Base-by-base conservation (phyloP, 257 asterid species). In the Solanum sparsipilum region DNA sequence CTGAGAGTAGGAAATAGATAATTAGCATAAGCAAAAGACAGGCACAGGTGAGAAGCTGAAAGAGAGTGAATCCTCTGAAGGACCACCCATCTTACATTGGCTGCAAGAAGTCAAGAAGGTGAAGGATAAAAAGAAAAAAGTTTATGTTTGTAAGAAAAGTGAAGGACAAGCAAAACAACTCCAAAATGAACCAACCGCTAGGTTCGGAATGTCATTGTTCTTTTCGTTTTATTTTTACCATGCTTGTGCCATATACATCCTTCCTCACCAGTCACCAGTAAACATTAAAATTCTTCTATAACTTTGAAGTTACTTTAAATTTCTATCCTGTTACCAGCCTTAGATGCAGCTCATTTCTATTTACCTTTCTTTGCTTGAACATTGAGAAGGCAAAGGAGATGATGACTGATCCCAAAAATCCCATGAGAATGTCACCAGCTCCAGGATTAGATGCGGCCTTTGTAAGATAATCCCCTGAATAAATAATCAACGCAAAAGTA, bases 351-450 rank as follows among this genome's bases (percentile, higher is more conserved):
- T 27, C 21, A 58, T 52, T 16, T 36, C 65, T 32, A 27, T 6
- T 36, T 93, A 94, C 99, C 98, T 96, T 97, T 90, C 98, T 94
- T 91, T 97, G 99, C 89, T 95, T 98, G 94, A 97, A 97, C 98
- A 97, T 96, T 58, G 99, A 97, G 93, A 97, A 96, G 91, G 99
- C 98, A 88, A 97, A 97, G 71, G 99, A 96, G 75, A 97, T 95
- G 87, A 95, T 96, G 79, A 97, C 99, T 2, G 99, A 96, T 92
- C 99, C 99, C 70, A 97, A 92, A 88, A 97, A 97, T 58, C 98
- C 98, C 98, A 97, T 96, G 48, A 97, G 92, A 88, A 96, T 90
- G 88, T 97, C 99, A 6, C 98, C 99, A 31, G 98, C 99, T 87
- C 99, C 99, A 86, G 99, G 99, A 90, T 96, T 93, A 48, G 98